phyloP scores from a whole-genome alignment of 2,329 filamentous ascomycete species.

The Acephala macrosclerotiorum region DNA sequence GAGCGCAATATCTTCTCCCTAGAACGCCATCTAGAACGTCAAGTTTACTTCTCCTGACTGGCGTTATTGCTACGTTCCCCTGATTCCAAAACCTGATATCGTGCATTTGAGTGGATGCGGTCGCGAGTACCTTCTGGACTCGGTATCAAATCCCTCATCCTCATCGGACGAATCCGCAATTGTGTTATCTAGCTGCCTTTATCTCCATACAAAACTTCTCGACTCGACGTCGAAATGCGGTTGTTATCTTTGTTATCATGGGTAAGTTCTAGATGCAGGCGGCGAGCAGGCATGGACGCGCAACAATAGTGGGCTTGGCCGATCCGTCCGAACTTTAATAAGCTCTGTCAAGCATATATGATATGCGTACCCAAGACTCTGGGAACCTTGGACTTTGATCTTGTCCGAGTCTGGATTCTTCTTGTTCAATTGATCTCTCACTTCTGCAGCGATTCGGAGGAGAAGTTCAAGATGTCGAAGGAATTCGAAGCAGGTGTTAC shows the following conservation, averaged over 20 bases:
- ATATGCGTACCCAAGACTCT: too few species aligned
- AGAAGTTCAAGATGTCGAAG: constrained; percentile 1
- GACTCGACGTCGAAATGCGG: background rate
- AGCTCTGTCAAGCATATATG: background rate
- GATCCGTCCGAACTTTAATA: constrained; percentile 2
- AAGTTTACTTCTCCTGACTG: background rate
- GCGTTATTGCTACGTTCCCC: background rate
- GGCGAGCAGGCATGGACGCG: constrained; percentile 1
- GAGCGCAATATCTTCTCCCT: background rate
- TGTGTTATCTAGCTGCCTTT: background rate
- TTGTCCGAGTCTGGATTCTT: background rate
- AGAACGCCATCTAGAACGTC: background rate
- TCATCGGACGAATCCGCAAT: background rate
- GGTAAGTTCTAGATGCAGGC: background rate
- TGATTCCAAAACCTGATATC: background rate
- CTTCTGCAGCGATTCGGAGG: background rate
- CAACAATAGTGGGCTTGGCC: constrained; percentile 11
- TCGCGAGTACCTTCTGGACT: background rate
- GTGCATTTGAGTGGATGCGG: background rate
- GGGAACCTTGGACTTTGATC: background rate
- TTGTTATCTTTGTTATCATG: constrained; percentile 10
- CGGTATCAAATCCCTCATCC: background rate
- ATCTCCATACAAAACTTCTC: background rate
- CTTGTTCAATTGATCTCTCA: background rate
- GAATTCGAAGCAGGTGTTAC: constrained; percentile 2